Conservation (phyloP, 176 grass and related monocot species). For the Echinochloa phyllopogon region DNA sequence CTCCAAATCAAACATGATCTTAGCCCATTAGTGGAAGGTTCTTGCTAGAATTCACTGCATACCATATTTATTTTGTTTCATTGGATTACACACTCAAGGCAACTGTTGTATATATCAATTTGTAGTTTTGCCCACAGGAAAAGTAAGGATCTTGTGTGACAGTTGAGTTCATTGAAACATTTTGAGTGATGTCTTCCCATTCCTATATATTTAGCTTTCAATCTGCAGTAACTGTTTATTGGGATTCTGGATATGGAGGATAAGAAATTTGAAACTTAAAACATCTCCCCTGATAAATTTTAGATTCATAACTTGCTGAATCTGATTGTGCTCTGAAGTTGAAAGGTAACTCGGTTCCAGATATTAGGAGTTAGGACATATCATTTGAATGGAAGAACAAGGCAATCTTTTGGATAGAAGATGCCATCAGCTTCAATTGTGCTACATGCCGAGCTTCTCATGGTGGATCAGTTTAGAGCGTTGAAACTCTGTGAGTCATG, state of each 20-base stretch:
- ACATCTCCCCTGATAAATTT: slow-evolving; percentile 15
- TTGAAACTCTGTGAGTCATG: not conserved
- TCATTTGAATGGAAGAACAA: not conserved
- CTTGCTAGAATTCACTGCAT: slow-evolving; percentile 16
- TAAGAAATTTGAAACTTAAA: not conserved
- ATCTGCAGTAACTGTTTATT: not conserved
- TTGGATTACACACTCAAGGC: not conserved
- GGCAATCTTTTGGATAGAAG: not conserved
- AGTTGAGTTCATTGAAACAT: slow-evolving; percentile 38
- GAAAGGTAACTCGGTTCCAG: not conserved
- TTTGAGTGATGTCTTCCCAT: not conserved
- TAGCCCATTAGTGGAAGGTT: slow-evolving; percentile 17
- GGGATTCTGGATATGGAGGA: not conserved
- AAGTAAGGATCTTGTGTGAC: slow-evolving; percentile 10
- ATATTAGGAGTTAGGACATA: not conserved
- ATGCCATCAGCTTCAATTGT: slow-evolving; percentile 9
- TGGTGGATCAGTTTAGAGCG: not conserved
- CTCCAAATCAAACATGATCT: slow-evolving; percentile 55
- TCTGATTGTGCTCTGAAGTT: not conserved
- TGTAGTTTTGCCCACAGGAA: slow-evolving; percentile 37
- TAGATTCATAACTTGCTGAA: not conserved
- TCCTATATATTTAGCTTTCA: slow-evolving; percentile 14
- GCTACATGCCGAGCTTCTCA: not conserved
- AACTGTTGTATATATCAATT: slow-evolving; percentile 29
- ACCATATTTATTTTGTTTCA: slow-evolving; percentile 32